Conservation (phyloP, 192 early-diverging fungal genomes). For the Lobosporangium transversale region DNA sequence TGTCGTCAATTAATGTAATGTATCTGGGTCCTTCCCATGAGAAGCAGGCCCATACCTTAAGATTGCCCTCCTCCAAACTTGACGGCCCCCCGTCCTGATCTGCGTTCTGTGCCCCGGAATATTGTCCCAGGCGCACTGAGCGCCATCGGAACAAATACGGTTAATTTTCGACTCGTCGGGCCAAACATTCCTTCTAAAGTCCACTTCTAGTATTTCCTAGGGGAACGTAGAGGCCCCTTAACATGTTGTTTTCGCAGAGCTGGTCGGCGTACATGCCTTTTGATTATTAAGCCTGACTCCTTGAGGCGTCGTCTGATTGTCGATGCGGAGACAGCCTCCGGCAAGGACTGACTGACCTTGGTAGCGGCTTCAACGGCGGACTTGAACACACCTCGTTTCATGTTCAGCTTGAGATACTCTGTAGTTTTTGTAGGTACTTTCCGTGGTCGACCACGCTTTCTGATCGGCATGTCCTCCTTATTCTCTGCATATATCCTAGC, state of each 20-base stretch:
- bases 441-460: constrained; percentile 13
- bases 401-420: constrained; percentile 6
- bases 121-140: constrained; percentile 22
- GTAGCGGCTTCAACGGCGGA: background rate
- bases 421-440: background rate
- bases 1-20: constrained; percentile 20
- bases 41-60: constrained; percentile 15
- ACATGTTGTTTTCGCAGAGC: constrained; percentile 3
- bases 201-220: constrained; percentile 29
- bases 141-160: constrained; percentile 21
- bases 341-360: background rate
- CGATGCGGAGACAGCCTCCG: background rate
- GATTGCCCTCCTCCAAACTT: constrained; percentile 18
- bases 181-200: constrained; percentile 20
- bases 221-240: constrained; percentile 4
- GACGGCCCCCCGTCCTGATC: constrained; percentile 21
- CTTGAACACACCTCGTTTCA: background rate
- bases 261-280: constrained; percentile 7
- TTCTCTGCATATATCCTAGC: background rate
- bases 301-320: constrained; percentile 6
- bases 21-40: constrained; percentile 7
- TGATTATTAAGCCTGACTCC: constrained; percentile 19
- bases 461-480: constrained; percentile 8
- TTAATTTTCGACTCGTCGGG: constrained; percentile 40
- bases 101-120: background rate